Conservation (phyloP, 805 yeast species). For the Schwanniomyces vanrijiae region DNA sequence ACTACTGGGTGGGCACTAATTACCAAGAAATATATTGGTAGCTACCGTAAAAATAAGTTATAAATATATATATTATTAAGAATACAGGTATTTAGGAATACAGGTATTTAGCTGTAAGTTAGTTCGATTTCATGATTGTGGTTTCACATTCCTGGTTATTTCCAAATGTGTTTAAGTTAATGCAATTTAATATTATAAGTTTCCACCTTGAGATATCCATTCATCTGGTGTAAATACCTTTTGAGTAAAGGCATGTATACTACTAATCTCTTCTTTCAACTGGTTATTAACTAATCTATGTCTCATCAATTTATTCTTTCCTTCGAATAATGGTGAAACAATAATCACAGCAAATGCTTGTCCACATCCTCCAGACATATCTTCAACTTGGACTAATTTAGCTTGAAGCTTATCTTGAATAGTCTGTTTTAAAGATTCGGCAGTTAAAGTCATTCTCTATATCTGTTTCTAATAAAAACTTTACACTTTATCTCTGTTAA, state of each 20-base stretch:
- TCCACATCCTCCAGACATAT: constrained; percentile 93
- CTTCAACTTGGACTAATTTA: constrained; percentile 67
- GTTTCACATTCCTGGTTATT: not conserved
- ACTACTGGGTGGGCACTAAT: constrained; percentile 25
- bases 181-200: constrained; percentile 4
- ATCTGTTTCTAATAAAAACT: too few species aligned
- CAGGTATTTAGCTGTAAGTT: not conserved
- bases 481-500: not conserved
- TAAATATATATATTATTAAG: not conserved
- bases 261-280: constrained; percentile 79
- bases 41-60: constrained; percentile 3
- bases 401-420: constrained; percentile 63
- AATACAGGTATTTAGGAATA: not conserved
- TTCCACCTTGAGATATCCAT: constrained; percentile 56
- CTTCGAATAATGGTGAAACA: constrained; percentile 67
- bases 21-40: constrained; percentile 10
- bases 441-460: constrained; percentile 30
- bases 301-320: constrained; percentile 82
- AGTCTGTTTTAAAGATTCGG: constrained; percentile 43
- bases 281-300: constrained; percentile 82
- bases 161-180: not conserved
- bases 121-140: not conserved
- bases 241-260: constrained; percentile 94
- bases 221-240: constrained; percentile 86
- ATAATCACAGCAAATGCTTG: constrained; percentile 94